A percentile compares a stretch with the other conserved stretches of the same genome.
Conservation (phyloP, 371 early-diverging fungal genomes). For the Zancudomyces culisetae region DNA sequence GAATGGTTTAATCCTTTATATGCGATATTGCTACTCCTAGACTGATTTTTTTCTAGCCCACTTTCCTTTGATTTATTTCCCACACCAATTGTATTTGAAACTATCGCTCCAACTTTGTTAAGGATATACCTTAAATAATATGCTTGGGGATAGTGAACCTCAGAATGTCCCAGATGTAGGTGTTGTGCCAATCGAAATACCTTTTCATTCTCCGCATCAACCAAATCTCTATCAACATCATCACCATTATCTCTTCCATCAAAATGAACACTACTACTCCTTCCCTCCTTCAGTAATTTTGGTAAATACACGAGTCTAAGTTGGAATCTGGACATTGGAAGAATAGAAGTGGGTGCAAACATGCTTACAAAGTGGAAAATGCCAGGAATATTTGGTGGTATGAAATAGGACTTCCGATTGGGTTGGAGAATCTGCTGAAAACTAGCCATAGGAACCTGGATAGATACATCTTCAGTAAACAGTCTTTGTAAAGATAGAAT, state of each 20-base stretch:
- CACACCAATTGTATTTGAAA: too few species aligned
- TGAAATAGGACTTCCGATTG: slow-evolving; percentile 25
- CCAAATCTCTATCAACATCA: background rate
- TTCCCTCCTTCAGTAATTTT: background rate
- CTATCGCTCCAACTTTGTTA: too few species aligned
- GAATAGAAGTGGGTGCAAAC: slow-evolving; percentile 9
- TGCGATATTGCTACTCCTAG: too few species aligned
- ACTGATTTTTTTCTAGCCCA: too few species aligned
- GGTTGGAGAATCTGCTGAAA: slow-evolving; percentile 25
- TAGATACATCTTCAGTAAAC: slow-evolving; percentile 21
- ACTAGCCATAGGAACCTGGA: slow-evolving; percentile 21
- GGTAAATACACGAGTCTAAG: slow-evolving; percentile 2
- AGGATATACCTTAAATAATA: background rate
- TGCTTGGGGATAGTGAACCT: background rate
- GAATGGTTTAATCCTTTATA: too few species aligned
- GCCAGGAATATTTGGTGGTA: slow-evolving; percentile 22
- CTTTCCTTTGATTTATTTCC: too few species aligned
- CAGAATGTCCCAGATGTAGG: background rate
- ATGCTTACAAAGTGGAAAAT: slow-evolving; percentile 19
- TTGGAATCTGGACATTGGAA: slow-evolving; percentile 3
- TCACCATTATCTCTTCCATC: too few species aligned
- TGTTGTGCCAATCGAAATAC: background rate
- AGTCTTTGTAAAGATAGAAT: slow-evolving; percentile 13
- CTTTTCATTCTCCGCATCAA: background rate
- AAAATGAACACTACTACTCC: too few species aligned